phyloP scores from a whole-genome alignment of 352 stramenopile genomes.

The Aphanomyces astaci region DNA sequence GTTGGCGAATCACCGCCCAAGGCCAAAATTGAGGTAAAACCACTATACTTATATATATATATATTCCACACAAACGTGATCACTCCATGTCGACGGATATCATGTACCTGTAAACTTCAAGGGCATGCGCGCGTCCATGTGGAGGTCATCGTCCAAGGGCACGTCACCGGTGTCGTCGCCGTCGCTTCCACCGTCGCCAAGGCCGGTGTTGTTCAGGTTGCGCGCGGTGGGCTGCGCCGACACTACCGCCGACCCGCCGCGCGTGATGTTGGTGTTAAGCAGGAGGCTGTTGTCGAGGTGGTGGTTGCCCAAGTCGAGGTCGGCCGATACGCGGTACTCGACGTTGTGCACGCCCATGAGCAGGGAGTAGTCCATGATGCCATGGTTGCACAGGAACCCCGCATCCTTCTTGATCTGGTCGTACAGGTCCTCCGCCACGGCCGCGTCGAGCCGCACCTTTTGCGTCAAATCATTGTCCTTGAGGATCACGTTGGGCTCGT shows the following conservation, averaged over 20 bases:
- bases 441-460: constrained; percentile 65
- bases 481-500: constrained; percentile 80
- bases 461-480: constrained; percentile 85
- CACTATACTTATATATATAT: too few relatives aligned
- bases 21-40: too few relatives aligned
- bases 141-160: background rate
- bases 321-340: constrained; percentile 80
- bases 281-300: constrained; percentile 30
- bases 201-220: constrained; percentile 23
- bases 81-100: too few relatives aligned
- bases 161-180: constrained; percentile 24
- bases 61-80: too few relatives aligned
- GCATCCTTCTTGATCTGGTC: constrained; percentile 80
- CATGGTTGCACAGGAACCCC: constrained; percentile 71
- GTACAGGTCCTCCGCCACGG: constrained; percentile 73
- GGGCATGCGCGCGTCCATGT: background rate
- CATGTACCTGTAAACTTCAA: background rate
- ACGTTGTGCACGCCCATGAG: constrained; percentile 84
- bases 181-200: constrained; percentile 29
- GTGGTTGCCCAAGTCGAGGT: constrained; percentile 35
- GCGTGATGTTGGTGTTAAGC: constrained; percentile 22
- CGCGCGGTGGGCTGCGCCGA: background rate
- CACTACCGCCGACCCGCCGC: background rate
- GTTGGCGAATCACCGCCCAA: too few relatives aligned
- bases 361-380: constrained; percentile 90